These are phyloP conservation scores for Starmera caribaea DNA, from an alignment of 805 yeast species.

Conservation along the genomic window DNA sequence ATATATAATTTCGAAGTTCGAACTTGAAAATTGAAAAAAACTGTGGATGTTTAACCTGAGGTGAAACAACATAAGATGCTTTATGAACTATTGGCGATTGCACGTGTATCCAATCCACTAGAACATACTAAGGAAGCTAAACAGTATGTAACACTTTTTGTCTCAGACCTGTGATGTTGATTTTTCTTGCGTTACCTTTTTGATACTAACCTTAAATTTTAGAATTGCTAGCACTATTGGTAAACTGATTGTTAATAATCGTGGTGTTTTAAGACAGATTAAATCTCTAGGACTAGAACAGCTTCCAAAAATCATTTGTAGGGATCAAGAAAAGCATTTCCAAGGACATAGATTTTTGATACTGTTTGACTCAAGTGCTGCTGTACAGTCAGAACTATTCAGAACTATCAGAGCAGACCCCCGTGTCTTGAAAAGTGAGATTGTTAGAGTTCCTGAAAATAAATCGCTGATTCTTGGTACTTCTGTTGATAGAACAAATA, in stretches of 20 bases:
- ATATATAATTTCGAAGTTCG: no score
- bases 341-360: constrained; percentile 84
- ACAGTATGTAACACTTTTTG: constrained; percentile 26
- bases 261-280: constrained; percentile 88
- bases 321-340: constrained; percentile 82
- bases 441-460: constrained; percentile 41
- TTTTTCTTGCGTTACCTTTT: neutral
- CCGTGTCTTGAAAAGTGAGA: constrained; percentile 72
- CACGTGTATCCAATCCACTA: constrained; percentile 61
- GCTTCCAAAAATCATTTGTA: constrained; percentile 72
- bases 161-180: neutral
- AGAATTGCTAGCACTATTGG: constrained; percentile 60
- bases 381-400: constrained; percentile 77
- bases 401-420: constrained; percentile 83
- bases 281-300: constrained; percentile 70
- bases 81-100: constrained; percentile 84
- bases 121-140: constrained; percentile 51
- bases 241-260: constrained; percentile 69
- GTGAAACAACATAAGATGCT: constrained; percentile 39
- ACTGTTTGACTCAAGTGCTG: constrained; percentile 78
- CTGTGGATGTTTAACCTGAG: no score
- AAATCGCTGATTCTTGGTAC: neutral
- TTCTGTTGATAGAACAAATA: no score
- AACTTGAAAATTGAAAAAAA: no score
- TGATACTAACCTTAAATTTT: neutral